These are phyloP conservation scores for Lycium ferocissimum DNA, from an alignment of 257 asterid genomes.

Conservation along the genomic window DNA sequence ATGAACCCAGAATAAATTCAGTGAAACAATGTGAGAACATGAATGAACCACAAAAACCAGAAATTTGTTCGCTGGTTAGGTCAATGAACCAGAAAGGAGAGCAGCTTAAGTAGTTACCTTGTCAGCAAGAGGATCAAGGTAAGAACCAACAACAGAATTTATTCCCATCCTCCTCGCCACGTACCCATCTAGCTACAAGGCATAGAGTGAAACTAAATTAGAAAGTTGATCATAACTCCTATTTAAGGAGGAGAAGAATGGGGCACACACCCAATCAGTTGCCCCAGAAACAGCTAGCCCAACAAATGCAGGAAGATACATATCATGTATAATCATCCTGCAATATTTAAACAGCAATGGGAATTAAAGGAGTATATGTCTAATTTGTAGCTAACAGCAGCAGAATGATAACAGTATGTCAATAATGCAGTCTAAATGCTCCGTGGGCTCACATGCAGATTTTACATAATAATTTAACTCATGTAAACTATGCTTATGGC, in stretches of 20 bases:
- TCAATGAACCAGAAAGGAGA: neutral
- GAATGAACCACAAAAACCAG: neutral
- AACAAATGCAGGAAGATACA: conserved; percentile 81
- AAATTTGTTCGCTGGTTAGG: conserved; percentile 29
- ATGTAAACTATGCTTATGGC: neutral
- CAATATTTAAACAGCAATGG: conserved; percentile 30
- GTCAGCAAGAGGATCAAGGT: conserved; percentile 99
- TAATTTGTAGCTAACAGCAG: neutral
- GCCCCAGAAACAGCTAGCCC: conserved; percentile 90
- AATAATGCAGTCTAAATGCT: neutral
- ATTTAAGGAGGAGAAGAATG: conserved; percentile 24
- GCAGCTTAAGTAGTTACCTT: conserved; percentile 56
- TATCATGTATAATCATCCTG: conserved; percentile 90
- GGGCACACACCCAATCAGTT: conserved; percentile 77
- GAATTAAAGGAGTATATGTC: neutral
- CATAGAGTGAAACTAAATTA: conserved; percentile 25
- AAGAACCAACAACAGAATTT: conserved; percentile 90
- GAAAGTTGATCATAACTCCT: conserved; percentile 4
- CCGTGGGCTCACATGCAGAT: neutral
- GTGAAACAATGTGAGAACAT: neutral
- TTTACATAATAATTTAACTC: neutral
- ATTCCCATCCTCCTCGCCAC: conserved; percentile 90
- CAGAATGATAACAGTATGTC: neutral
- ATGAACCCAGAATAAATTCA: too few species aligned
- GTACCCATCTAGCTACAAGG: conserved; percentile 86